These are phyloP conservation scores for Lachancea thermotolerans DNA, from an alignment of 805 yeast species.

Conservation along the genomic window DNA sequence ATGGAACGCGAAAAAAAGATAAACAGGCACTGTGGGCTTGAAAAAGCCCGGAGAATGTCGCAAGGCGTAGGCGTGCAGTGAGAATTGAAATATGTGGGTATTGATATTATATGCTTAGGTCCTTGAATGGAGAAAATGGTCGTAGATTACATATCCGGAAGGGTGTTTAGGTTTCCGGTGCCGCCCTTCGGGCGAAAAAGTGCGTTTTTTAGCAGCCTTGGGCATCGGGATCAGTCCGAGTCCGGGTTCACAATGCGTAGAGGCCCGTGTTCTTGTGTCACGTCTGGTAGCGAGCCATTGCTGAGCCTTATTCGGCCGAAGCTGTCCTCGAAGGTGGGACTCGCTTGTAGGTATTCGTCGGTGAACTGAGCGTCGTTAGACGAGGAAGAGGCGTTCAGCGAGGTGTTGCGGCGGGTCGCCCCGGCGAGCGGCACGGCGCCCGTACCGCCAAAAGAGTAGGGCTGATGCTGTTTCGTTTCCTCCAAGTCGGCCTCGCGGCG, in stretches of 20 bases:
- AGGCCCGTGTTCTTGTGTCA: constrained; percentile 33
- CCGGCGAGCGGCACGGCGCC: constrained; percentile 22
- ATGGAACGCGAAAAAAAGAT: background rate
- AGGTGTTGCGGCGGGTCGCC: constrained; percentile 7
- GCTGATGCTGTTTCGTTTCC: constrained; percentile 32
- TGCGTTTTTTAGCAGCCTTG: background rate
- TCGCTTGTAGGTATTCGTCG: constrained; percentile 7
- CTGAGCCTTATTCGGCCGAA: constrained; percentile 44
- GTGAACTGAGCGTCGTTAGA: background rate
- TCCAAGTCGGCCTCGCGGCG: constrained; percentile 37
- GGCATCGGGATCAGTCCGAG: background rate
- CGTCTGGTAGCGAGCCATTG: constrained; percentile 49
- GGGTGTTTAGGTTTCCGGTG: too few species aligned
- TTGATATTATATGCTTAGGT: constrained; percentile 1
- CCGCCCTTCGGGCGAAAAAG: background rate
- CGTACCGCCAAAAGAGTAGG: constrained; percentile 31
- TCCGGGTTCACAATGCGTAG: constrained; percentile 48
- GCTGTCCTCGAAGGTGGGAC: constrained; percentile 25
- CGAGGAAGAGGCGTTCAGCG: background rate
- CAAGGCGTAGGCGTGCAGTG: background rate
- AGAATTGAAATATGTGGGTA: background rate
- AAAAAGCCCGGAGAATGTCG: background rate
- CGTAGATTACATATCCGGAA: background rate
- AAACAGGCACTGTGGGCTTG: background rate
- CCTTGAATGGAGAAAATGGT: background rate